These are phyloP conservation scores for Microdochium trichocladiopsis DNA, from an alignment of 2,329 filamentous ascomycete genomes.

Conservation along the genomic window DNA sequence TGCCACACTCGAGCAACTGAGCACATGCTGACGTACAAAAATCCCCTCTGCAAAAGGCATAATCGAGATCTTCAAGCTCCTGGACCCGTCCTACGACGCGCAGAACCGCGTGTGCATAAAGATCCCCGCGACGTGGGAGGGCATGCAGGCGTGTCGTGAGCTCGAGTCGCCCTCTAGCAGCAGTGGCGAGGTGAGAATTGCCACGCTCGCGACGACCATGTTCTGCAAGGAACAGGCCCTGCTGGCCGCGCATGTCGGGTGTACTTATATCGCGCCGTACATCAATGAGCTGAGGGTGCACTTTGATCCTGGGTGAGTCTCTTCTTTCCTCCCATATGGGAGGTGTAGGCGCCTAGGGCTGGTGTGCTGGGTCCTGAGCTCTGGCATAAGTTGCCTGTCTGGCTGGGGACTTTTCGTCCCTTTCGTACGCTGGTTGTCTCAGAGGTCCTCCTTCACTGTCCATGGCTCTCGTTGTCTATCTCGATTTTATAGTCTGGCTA, in stretches of 20 bases:
- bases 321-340: not conserved
- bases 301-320: slow-evolving; percentile 39
- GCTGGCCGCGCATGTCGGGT: slow-evolving; percentile 48
- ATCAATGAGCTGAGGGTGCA: slow-evolving; percentile 60
- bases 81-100: slow-evolving; percentile 34
- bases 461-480: not conserved
- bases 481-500: no score
- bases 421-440: not conserved
- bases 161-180: slow-evolving; percentile 44
- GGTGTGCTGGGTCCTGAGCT: no score
- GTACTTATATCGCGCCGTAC: slow-evolving; percentile 58
- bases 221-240: slow-evolving; percentile 55
- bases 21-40: no score
- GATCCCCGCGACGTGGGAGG: slow-evolving; percentile 57
- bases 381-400: no score
- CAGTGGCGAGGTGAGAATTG: slow-evolving; percentile 36
- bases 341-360: no score
- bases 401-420: not conserved
- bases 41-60: slow-evolving; percentile 31
- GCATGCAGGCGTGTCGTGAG: slow-evolving; percentile 48
- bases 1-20: no score
- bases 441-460: no score
- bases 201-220: slow-evolving; percentile 54
- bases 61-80: slow-evolving; percentile 34
- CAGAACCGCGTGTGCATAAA: slow-evolving; percentile 51